Conservation (phyloP, 202 grass and related monocot genomes). For the Panicum virgatum region DNA sequence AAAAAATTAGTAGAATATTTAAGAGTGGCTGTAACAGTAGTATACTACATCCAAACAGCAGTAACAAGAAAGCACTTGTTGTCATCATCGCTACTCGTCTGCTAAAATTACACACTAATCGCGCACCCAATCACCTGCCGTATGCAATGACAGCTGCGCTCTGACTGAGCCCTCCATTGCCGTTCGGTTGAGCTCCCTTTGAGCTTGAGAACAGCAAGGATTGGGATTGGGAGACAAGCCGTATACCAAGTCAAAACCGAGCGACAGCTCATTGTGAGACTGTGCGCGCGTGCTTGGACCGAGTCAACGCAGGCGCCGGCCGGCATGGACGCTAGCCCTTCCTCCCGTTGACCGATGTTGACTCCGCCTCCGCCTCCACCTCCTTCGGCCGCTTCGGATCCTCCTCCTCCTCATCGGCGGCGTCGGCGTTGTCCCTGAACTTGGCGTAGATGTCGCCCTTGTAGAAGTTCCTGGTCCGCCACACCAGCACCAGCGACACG, state of each 20-base stretch:
- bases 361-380: background rate
- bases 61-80: background rate
- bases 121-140: background rate
- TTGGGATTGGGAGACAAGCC: background rate
- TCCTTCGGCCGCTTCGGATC: conserved; percentile 2
- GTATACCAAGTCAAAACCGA: conserved; percentile 1
- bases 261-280: background rate
- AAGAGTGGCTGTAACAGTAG: background rate
- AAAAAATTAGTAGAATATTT: background rate
- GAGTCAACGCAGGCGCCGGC: background rate
- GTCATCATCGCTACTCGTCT: background rate
- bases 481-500: conserved; percentile 77
- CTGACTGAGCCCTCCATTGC: background rate
- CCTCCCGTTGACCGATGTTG: conserved; percentile 7
- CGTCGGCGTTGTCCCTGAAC: conserved; percentile 47
- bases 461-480: conserved; percentile 86
- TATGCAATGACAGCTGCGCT: background rate
- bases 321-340: background rate
- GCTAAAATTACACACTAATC: background rate
- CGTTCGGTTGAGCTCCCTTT: background rate
- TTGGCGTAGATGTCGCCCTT: conserved; percentile 79
- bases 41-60: background rate
- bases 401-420: background rate
- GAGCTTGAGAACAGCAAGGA: background rate
- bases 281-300: background rate